Evolutionary conservation across 306 rosid genomes (phyloP), one percentile per base, ranked within the genome.

Genomic region (Myrica gale): DNA sequence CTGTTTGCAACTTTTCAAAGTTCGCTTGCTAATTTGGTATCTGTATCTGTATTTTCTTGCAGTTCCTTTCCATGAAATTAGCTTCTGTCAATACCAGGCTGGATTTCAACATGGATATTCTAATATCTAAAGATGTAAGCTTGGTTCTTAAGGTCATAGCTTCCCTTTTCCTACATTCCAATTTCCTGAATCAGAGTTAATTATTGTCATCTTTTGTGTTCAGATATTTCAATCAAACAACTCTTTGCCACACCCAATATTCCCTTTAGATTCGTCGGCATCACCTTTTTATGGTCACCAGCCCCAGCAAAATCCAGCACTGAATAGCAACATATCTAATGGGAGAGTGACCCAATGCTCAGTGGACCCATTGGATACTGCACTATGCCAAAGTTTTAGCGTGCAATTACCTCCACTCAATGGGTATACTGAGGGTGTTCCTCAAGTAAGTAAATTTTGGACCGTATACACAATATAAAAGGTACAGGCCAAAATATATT

Each of bases 61-160:
- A 96, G 99, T 92, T 96, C 74, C 89, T 96, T 23, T 92, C 99
- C 47, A 96, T 96, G 99, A 96, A 96, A 86, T 76, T 96, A 86
- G 78, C 99, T 74, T 87, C 96, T 63, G 97, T 96, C 69, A 88
- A 92, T 79, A 89, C 93, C 83, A 92, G 89, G 81, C 80, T 85
- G 95, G 97, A 90, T 73, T 79, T 74, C 76, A 92, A 84, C 86
- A 71, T 87, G 85, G 98, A 92, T 43, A 75, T 74, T 76, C 83
- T 86, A 26, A 76, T 89, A 81, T 85, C 97, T 46, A 96, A 90
- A 89, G 97, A 92, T 85, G 98, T 96, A 83, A 84, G 91, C 3
- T 54, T 76, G 65, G 47, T 42, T 17, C 62, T 73, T 67, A 76
- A 85, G 75, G 68, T 75, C 78, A 79, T 50, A 21, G 60, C 67